A percentile compares a stretch with the other conserved stretches of the same genome.
Evolutionary conservation across 2,329 filamentous ascomycete species (phyloP).

Genomic region (Coniochaeta sp.): DNA sequence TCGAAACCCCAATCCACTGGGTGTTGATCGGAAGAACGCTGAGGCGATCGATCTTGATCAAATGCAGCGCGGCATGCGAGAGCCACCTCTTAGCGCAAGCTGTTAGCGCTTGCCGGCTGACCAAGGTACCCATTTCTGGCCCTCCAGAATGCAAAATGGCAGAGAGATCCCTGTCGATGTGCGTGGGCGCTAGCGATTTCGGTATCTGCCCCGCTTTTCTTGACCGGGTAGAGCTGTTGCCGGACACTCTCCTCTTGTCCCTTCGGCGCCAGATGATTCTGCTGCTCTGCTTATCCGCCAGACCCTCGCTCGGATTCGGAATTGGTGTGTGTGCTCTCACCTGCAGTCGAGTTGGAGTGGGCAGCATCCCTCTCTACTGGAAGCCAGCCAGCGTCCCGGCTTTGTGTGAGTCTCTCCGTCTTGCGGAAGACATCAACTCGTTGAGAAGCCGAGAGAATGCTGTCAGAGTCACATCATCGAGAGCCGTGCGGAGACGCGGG

Average conservation of each 20-base stretch:
- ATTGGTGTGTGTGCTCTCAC: no score
- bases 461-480: not conserved
- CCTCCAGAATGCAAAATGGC: no score
- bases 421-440: no score
- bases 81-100: not conserved
- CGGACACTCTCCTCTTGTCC: not conserved
- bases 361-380: no score
- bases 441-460: not conserved
- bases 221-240: not conserved
- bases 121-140: not conserved
- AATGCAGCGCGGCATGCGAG: not conserved
- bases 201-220: not conserved
- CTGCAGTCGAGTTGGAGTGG: no score
- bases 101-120: not conserved
- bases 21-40: slow-evolving; percentile 1
- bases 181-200: not conserved
- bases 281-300: not conserved
- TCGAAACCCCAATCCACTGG: slow-evolving; percentile 1
- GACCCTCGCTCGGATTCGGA: not conserved
- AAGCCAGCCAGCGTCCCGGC: no score
- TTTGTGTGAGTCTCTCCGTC: no score
- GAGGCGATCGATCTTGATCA: slow-evolving; percentile 6
- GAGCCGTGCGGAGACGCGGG: not conserved
- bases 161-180: no score
- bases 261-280: no score